phyloP scores from a whole-genome alignment of 306 rosid genomes.

The Fragaria ananassa region DNA sequence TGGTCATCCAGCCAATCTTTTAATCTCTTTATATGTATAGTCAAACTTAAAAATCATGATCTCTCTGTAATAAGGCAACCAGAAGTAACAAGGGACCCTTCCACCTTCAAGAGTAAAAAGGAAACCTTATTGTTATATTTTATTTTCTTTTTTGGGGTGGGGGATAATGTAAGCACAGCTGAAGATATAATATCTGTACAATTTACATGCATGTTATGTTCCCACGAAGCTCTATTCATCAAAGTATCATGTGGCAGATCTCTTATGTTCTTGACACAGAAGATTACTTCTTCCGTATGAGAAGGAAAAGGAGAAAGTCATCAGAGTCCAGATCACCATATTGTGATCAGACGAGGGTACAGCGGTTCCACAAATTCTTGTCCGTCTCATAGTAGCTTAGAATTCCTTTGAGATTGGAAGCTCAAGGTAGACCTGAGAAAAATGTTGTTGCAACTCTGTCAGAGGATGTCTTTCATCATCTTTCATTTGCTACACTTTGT shows the following conservation, averaged over 20 bases:
- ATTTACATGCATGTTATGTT: not conserved
- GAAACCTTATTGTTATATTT: too few species aligned
- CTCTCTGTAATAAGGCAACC: not conserved
- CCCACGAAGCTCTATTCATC: slow-evolving; percentile 13
- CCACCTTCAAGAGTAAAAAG: not conserved
- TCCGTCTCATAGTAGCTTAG: slow-evolving; percentile 20
- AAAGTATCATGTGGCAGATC: slow-evolving; percentile 55
- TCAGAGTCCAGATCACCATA: slow-evolving; percentile 25
- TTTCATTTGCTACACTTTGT: not conserved
- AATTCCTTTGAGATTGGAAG: slow-evolving; percentile 14
- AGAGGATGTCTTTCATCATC: not conserved
- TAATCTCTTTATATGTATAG: not conserved
- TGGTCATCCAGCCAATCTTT: not conserved
- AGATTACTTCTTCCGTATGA: slow-evolving; percentile 77
- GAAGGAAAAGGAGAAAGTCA: slow-evolving; percentile 38
- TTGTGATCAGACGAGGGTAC: slow-evolving; percentile 45
- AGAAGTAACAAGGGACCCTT: not conserved
- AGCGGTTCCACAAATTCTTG: slow-evolving; percentile 62
- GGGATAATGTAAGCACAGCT: not conserved
- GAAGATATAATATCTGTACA: not conserved
- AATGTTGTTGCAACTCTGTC: not conserved
- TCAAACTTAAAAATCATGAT: not conserved
- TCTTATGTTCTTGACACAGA: slow-evolving; percentile 88
- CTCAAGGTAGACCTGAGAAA: slow-evolving; percentile 13
- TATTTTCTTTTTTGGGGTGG: not conserved